Conservation (phyloP, 345 rosid genomes). For the Barbarea vulgaris region DNA sequence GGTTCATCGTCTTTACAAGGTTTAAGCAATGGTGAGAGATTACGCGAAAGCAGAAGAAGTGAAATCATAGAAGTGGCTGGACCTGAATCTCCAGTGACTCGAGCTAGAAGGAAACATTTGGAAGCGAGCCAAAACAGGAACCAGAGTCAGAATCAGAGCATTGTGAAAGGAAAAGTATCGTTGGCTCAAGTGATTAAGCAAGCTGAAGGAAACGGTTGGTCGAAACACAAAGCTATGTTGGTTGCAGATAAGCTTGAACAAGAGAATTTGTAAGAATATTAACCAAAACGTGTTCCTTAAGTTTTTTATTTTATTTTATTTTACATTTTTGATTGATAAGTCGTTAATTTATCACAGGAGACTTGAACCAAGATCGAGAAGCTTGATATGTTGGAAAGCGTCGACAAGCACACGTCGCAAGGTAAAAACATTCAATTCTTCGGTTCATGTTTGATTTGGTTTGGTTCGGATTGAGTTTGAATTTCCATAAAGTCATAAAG, state of each 20-base stretch:
- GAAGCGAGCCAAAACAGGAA: constrained; percentile 40
- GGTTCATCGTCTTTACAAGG: constrained; percentile 37
- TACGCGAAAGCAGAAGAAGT: constrained; percentile 41
- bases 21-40: constrained; percentile 12
- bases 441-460: neutral
- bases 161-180: constrained; percentile 91
- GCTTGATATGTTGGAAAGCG: constrained; percentile 89
- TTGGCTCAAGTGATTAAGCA: constrained; percentile 86
- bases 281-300: neutral
- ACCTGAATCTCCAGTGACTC: constrained; percentile 34
- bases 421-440: constrained; percentile 50
- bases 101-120: constrained; percentile 52
- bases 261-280: constrained; percentile 76
- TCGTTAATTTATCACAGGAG: constrained; percentile 56
- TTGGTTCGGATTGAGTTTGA: neutral
- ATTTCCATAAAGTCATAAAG: too few species aligned
- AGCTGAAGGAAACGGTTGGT: constrained; percentile 85
- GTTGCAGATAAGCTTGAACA: constrained; percentile 95
- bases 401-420: constrained; percentile 62
- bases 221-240: constrained; percentile 82
- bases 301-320: neutral
- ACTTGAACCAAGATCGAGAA: constrained; percentile 87
- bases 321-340: neutral
- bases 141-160: constrained; percentile 58
- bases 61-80: constrained; percentile 72